These are phyloP conservation scores for Saturnispora sekii DNA, from an alignment of 805 yeast species.

Conservation along the genomic window DNA sequence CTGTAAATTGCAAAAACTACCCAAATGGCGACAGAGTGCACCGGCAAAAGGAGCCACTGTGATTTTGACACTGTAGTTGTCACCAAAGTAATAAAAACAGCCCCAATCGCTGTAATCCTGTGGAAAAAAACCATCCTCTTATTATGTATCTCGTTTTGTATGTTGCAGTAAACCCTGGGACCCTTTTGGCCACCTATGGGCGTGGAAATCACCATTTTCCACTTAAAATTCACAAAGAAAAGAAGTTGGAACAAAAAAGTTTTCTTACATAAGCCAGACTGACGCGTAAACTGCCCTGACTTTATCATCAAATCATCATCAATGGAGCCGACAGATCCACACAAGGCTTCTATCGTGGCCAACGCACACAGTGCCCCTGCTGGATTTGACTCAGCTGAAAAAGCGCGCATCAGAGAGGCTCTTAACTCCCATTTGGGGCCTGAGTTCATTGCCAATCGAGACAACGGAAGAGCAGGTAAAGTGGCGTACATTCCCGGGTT, in stretches of 20 bases:
- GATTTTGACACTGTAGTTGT: constrained; percentile 19
- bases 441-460: constrained; percentile 64
- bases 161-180: too few species aligned
- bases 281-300: not conserved
- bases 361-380: not conserved
- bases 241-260: not conserved
- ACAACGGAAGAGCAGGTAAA: constrained; percentile 55
- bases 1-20: constrained; percentile 22
- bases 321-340: not conserved
- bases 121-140: constrained; percentile 23
- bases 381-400: constrained; percentile 21
- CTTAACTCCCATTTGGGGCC: constrained; percentile 50
- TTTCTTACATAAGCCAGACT: not conserved
- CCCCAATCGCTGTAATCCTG: constrained; percentile 19
- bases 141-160: constrained; percentile 7
- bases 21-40: constrained; percentile 22
- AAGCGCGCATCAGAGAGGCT: constrained; percentile 19
- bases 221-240: too few species aligned
- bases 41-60: constrained; percentile 16
- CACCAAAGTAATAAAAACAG: constrained; percentile 15
- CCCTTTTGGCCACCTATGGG: too few species aligned
- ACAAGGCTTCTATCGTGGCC: too few species aligned
- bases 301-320: not conserved
- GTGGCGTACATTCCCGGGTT: constrained; percentile 78
- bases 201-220: too few species aligned